Conservation (phyloP, 2,329 filamentous ascomycete genomes). For the Claviceps spartinae region DNA sequence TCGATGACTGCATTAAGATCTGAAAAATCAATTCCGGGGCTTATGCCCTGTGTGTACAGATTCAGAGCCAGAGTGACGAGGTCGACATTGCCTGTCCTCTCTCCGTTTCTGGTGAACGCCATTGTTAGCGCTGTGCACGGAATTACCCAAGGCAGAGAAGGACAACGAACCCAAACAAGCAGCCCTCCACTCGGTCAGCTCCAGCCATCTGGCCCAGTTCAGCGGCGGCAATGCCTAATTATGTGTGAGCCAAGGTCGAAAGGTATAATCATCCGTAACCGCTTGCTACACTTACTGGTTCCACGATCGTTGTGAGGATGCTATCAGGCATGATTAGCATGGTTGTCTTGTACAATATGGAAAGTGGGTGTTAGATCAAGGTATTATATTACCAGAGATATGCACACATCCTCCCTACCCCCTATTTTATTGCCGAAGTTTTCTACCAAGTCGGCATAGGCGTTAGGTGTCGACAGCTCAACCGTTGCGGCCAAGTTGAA, state of each 20-base stretch:
- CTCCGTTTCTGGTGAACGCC: slow-evolving; percentile 52
- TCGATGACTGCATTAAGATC: slow-evolving; percentile 78
- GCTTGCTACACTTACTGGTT: slow-evolving; percentile 27
- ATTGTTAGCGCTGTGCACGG: neutral
- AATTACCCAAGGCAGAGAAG: neutral
- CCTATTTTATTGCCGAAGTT: slow-evolving; percentile 81
- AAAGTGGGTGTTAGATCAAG: too few relatives aligned
- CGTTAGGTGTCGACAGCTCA: slow-evolving; percentile 86
- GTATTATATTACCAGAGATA: slow-evolving; percentile 44
- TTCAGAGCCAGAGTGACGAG: slow-evolving; percentile 86
- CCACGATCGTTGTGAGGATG: slow-evolving; percentile 94
- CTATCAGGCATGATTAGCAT: neutral
- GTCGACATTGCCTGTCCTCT: slow-evolving; percentile 91
- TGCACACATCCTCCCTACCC: slow-evolving; percentile 73
- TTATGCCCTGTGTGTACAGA: slow-evolving; percentile 84
- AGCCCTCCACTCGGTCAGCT: slow-evolving; percentile 86
- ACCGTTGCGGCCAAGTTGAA: slow-evolving; percentile 96
- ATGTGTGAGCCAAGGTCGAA: slow-evolving; percentile 37
- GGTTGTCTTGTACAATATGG: neutral
- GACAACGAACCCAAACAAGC: slow-evolving; percentile 39
- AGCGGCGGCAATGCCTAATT: slow-evolving; percentile 47
- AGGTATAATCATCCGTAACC: neutral
- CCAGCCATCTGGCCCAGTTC: slow-evolving; percentile 95
- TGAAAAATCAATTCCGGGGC: slow-evolving; percentile 79
- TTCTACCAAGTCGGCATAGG: slow-evolving; percentile 93